Percentiles rank a stretch among this genome's conserved stretches.
Conservation (phyloP, 176 grass and related monocot species). For the Zea luxurians region DNA sequence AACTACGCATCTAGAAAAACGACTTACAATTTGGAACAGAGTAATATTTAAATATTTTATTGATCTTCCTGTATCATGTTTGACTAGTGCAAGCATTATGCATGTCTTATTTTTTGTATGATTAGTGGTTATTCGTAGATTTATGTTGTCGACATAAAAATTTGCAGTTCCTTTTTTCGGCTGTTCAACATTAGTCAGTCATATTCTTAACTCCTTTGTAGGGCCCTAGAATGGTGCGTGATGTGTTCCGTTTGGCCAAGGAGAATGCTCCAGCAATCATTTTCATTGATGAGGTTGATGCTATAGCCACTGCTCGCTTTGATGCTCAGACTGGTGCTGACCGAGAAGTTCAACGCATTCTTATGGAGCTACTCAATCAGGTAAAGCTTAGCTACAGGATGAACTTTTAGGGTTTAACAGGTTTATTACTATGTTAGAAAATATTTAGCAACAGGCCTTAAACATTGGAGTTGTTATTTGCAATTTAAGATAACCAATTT, state of each 20-base stretch:
- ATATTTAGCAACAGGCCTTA: not conserved
- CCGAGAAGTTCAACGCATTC: conserved; percentile 96
- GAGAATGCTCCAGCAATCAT: conserved; percentile 99
- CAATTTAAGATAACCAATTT: not conserved
- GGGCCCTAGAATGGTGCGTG: conserved; percentile 97
- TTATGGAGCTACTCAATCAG: conserved; percentile 99
- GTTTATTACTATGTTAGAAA: not conserved
- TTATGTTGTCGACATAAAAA: not conserved
- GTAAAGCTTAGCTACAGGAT: conserved; percentile 28
- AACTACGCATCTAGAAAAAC: not conserved
- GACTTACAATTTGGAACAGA: not conserved
- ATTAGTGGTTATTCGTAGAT: conserved; percentile 9
- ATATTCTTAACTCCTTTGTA: conserved; percentile 17
- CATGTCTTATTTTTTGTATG: conserved; percentile 21
- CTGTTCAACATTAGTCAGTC: not conserved
- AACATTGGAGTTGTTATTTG: not conserved
- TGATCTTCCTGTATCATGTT: not conserved
- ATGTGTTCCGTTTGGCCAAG: conserved; percentile 96
- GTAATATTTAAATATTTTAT: not conserved
- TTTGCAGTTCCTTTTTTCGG: not conserved
- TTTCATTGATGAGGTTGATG: conserved; percentile 99
- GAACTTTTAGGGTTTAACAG: not conserved
- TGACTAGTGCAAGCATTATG: not conserved
- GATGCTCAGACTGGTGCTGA: conserved; percentile 99
- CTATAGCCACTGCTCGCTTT: conserved; percentile 95